These are phyloP conservation scores for Cafeteria roenbergensis DNA, from an alignment of 108 stramenopile genomes.

Conservation along the genomic window DNA sequence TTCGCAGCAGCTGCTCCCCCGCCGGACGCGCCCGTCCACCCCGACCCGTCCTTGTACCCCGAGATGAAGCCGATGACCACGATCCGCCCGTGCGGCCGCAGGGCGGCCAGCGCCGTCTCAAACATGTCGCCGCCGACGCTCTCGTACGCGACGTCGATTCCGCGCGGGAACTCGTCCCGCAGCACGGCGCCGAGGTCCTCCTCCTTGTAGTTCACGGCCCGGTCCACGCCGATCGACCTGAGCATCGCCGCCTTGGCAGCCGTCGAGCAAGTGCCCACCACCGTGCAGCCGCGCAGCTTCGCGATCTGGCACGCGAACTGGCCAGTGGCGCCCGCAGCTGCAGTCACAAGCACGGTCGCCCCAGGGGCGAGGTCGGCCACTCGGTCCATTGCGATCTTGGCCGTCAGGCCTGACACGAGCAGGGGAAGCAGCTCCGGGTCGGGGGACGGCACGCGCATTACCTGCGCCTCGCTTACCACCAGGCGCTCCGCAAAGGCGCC, in stretches of 20 bases:
- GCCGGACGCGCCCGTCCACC: not conserved
- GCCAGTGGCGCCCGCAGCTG: conserved; percentile 56
- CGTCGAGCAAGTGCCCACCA: conserved; percentile 56
- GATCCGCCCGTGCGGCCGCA: not conserved
- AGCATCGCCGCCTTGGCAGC: not conserved
- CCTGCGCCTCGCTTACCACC: not conserved
- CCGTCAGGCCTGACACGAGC: conserved; percentile 47
- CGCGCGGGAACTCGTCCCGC: too few species aligned
- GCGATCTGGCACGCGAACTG: conserved; percentile 72
- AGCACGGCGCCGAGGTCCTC: too few species aligned
- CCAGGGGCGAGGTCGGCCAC: not conserved
- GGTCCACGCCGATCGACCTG: not conserved
- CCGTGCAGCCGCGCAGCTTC: conserved; percentile 58
- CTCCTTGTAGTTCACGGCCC: too few species aligned
- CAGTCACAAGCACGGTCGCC: not conserved
- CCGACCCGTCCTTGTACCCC: not conserved
- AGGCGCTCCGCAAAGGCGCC: not conserved
- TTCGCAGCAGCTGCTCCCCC: too few species aligned
- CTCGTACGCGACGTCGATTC: not conserved
- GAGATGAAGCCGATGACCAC: not conserved
- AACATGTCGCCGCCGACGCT: not conserved
- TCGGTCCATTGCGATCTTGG: conserved; percentile 20
- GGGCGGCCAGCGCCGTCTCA: not conserved
- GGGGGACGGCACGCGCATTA: not conserved
- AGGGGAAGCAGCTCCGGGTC: not conserved